phyloP scores from a whole-genome alignment of 495 filamentous ascomycete species.

The Staphylotrichum tortipilum region DNA sequence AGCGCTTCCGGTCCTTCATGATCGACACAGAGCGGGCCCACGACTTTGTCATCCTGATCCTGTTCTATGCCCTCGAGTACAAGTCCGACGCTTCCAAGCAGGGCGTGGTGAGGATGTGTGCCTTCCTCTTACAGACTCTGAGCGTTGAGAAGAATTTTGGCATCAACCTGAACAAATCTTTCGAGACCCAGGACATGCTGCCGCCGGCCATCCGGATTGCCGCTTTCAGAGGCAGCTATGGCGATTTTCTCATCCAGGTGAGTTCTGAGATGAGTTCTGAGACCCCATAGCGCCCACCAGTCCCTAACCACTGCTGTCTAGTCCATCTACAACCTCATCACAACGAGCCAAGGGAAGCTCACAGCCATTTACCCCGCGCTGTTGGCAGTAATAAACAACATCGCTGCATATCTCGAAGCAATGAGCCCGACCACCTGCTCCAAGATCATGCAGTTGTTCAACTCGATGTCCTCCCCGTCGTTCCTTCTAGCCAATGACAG shows the following conservation, averaged over 20 bases:
- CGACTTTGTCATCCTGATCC: constrained; percentile 82
- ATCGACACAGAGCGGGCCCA: constrained; percentile 90
- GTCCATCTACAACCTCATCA: constrained; percentile 91
- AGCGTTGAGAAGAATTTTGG: constrained; percentile 91
- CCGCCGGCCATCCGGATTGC: constrained; percentile 70
- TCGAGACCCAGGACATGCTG: constrained; percentile 82
- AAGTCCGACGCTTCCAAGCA: constrained; percentile 80
- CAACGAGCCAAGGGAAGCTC: constrained; percentile 81
- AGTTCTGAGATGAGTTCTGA: too few relatives aligned
- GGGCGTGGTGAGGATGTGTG: constrained; percentile 90
- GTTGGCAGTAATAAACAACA: constrained; percentile 86
- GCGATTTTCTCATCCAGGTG: constrained; percentile 88
- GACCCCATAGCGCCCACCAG: too few relatives aligned
- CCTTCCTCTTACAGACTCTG: constrained; percentile 90
- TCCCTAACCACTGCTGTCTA: too few relatives aligned
- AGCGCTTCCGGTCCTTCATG: constrained; percentile 92
- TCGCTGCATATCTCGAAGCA: constrained; percentile 72
- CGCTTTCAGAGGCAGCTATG: constrained; percentile 85
- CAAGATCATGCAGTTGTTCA: constrained; percentile 82
- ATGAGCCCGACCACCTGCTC: constrained; percentile 65
- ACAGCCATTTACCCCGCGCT: constrained; percentile 89
- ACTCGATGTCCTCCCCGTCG: constrained; percentile 87
- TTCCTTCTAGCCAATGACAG: constrained; percentile 94
- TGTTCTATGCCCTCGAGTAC: constrained; percentile 89
- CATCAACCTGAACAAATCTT: constrained; percentile 77